phyloP scores from a whole-genome alignment of 768 basidiomycete species.

The Rhodotorula taiwanensis region DNA sequence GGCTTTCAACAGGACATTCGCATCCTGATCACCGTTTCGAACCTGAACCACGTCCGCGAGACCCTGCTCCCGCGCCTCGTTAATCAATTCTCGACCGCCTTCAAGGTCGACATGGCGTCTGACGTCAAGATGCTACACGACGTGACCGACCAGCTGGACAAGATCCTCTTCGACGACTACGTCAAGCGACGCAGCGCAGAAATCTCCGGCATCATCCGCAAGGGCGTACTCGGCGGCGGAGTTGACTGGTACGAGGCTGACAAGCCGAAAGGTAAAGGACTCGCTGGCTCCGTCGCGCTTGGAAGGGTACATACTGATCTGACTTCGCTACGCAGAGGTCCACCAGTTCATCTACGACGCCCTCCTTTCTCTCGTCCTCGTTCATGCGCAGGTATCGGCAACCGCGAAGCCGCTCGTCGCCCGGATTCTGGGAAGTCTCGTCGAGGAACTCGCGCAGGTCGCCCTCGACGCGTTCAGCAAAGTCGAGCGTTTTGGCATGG shows the following conservation, averaged over 20 bases:
- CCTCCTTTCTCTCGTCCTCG: constrained; percentile 76
- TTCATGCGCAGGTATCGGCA: constrained; percentile 82
- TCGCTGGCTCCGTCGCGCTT: not conserved
- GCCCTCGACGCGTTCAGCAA: constrained; percentile 79
- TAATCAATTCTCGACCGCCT: constrained; percentile 66
- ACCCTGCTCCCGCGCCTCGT: constrained; percentile 70
- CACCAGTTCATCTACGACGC: constrained; percentile 88
- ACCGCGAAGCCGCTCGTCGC: constrained; percentile 72
- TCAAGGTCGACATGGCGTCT: constrained; percentile 62
- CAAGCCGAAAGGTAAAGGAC: constrained; percentile 70
- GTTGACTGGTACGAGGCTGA: constrained; percentile 95
- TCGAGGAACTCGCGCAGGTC: constrained; percentile 74
- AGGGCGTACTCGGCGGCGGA: constrained; percentile 67
- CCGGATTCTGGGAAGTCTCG: constrained; percentile 69
- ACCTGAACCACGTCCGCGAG: constrained; percentile 69
- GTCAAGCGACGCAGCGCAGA: constrained; percentile 69
- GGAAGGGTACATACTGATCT: not conserved
- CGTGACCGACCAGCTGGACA: constrained; percentile 75
- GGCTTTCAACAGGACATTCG: constrained; percentile 61
- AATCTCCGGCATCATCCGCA: constrained; percentile 61
- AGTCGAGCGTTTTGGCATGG: constrained; percentile 89
- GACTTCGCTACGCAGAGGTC: constrained; percentile 61
- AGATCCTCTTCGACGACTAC: constrained; percentile 80
- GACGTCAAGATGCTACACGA: constrained; percentile 72
- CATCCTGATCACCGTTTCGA: constrained; percentile 78